phyloP scores from a whole-genome alignment of 2,329 filamentous ascomycete species.

The Sporothrix inflata region DNA sequence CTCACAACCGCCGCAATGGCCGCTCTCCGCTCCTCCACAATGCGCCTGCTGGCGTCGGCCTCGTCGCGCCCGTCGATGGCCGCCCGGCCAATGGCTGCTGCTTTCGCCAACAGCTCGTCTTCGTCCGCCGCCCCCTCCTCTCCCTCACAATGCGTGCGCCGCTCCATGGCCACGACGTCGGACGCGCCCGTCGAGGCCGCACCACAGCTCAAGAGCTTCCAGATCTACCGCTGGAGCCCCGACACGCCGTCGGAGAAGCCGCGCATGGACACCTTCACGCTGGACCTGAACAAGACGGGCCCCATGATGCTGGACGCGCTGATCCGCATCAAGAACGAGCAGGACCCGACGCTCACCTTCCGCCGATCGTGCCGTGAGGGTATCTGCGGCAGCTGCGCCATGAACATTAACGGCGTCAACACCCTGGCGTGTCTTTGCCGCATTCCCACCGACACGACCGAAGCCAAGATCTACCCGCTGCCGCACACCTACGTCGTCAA shows the following conservation, averaged over 20 bases:
- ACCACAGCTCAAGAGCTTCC: conserved; percentile 85
- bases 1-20: conserved; percentile 50
- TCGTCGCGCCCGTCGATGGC: conserved; percentile 29
- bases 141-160: conserved; percentile 45
- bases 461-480: conserved; percentile 94
- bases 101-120: background rate
- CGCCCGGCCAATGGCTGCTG: conserved; percentile 19
- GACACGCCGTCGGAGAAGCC: conserved; percentile 92
- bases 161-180: conserved; percentile 58
- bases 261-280: conserved; percentile 88
- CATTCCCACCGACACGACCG: conserved; percentile 83
- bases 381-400: conserved; percentile 97
- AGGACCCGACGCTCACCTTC: conserved; percentile 96
- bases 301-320: conserved; percentile 98
- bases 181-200: conserved; percentile 53
- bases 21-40: conserved; percentile 62
- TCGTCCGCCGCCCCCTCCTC: conserved; percentile 44
- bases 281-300: conserved; percentile 98
- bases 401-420: conserved; percentile 99
- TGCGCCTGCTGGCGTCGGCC: conserved; percentile 52
- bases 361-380: conserved; percentile 94
- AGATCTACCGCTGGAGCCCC: conserved; percentile 98
- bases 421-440: conserved; percentile 96
- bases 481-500: conserved; percentile 99
- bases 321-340: conserved; percentile 98